These are phyloP conservation scores for Paramecium tetraurelia DNA, from an alignment of 73 alveolate genomes.

Conservation along the genomic window DNA sequence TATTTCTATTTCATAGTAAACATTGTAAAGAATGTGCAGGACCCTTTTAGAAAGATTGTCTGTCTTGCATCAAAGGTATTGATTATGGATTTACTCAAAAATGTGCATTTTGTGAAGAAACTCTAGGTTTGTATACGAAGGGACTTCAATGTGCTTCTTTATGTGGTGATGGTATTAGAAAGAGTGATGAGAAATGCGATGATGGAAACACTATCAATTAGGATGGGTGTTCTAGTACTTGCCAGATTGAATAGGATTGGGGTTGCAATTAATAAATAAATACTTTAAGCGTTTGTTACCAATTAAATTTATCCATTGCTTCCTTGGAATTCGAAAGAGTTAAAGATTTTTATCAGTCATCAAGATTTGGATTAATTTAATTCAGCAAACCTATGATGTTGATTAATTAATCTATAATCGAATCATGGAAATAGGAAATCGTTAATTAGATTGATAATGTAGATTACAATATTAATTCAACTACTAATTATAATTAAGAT, in stretches of 20 bases:
- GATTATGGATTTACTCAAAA: not conserved
- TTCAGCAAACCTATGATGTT: not conserved
- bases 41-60: not conserved
- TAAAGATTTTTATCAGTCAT: not conserved
- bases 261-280: not conserved
- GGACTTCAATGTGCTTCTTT: not conserved
- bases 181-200: conserved; percentile 60
- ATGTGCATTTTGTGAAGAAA: conserved; percentile 14
- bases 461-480: not conserved
- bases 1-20: not conserved
- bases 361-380: not conserved
- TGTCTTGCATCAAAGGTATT: conserved; percentile 47
- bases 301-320: not conserved
- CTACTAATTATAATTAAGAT: not conserved
- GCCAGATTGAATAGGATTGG: not conserved
- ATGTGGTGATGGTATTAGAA: conserved; percentile 48
- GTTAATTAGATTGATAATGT: not conserved
- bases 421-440: not conserved
- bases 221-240: conserved; percentile 61
- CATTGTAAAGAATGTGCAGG: not conserved
- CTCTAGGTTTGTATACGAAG: not conserved
- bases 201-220: conserved; percentile 27
- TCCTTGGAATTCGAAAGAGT: not conserved
- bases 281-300: not conserved
- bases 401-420: not conserved